phyloP scores from a whole-genome alignment of 2,329 filamentous ascomycete genomes.

The Cladophialophora carrionii region DNA sequence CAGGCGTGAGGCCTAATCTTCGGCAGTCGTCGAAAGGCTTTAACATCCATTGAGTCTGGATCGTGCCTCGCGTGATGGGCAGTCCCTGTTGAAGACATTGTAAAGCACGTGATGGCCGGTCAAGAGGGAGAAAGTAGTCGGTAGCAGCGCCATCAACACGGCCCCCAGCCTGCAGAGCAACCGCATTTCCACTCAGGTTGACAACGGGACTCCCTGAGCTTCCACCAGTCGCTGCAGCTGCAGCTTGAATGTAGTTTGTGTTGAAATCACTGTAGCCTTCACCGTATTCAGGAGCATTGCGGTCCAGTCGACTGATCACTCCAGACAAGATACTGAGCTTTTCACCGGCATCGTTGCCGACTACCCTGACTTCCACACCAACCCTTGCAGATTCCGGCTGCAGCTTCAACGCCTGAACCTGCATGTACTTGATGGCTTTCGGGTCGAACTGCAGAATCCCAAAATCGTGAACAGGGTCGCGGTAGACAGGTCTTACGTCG shows the following conservation, averaged over 20 bases:
- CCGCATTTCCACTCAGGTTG: conserved; percentile 87
- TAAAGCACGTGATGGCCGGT: conserved; percentile 84
- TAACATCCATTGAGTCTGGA: conserved; percentile 94
- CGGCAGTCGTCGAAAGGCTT: conserved; percentile 98
- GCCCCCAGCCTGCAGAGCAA: conserved; percentile 92
- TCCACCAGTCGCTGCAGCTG: conserved; percentile 92
- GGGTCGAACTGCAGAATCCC: conserved; percentile 96
- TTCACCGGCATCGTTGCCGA: conserved; percentile 97
- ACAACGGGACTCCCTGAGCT: conserved; percentile 98
- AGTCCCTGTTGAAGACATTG: conserved; percentile 78
- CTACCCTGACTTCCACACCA: conserved; percentile 91
- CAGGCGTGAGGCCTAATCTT: conserved; percentile 77
- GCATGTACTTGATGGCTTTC: conserved; percentile 96
- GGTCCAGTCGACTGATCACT: conserved; percentile 92
- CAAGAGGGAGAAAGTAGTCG: conserved; percentile 93
- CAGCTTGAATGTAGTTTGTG: conserved; percentile 94
- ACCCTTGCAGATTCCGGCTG: conserved; percentile 84
- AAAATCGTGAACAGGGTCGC: conserved; percentile 97
- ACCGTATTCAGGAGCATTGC: conserved; percentile 96
- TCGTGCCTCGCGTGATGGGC: conserved; percentile 85
- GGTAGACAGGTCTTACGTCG: conserved; percentile 94
- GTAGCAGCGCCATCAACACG: conserved; percentile 93
- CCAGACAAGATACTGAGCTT: conserved; percentile 97
- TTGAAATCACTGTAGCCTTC: conserved; percentile 99
- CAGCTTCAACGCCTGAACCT: conserved; percentile 75